phyloP scores from a whole-genome alignment of 495 filamentous ascomycete species.

The Thozetella sp. region DNA sequence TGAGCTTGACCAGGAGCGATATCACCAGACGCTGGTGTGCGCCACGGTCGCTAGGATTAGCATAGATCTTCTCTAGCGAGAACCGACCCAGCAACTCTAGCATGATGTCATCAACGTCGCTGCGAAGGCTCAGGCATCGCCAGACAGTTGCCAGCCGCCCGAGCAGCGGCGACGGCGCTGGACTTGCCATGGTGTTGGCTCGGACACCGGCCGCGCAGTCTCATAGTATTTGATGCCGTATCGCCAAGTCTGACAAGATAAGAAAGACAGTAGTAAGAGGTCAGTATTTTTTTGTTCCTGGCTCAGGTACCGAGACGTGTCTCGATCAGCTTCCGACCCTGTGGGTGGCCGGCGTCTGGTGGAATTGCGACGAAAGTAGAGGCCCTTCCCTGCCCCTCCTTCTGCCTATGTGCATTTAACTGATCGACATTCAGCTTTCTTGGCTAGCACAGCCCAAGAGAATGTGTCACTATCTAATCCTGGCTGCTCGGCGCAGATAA shows the following conservation, averaged over 20 bases:
- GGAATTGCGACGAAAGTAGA: too few relatives aligned
- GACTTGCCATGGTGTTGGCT: conserved; percentile 20
- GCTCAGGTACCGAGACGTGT: too few relatives aligned
- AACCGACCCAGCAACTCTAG: conserved; percentile 36
- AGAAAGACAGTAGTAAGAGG: too few relatives aligned
- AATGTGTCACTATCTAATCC: too few relatives aligned
- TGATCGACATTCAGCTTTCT: too few relatives aligned
- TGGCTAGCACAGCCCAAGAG: too few relatives aligned
- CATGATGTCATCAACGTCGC: conserved; percentile 36
- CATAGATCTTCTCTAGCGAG: conserved; percentile 37
- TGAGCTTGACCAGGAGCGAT: conserved; percentile 19
- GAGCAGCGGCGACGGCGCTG: conserved; percentile 34
- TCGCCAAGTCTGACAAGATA: neutral
- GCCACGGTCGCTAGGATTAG: conserved; percentile 6
- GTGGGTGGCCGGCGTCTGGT: too few relatives aligned
- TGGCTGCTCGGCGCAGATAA: too few relatives aligned
- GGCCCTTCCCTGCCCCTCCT: too few relatives aligned
- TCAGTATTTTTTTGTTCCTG: too few relatives aligned
- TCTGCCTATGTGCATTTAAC: too few relatives aligned
- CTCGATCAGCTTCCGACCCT: too few relatives aligned
- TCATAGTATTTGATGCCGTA: neutral
- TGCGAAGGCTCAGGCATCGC: conserved; percentile 29
- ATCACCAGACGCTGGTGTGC: conserved; percentile 29
- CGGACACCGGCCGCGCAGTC: neutral
- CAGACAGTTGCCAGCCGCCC: conserved; percentile 26